A percentile compares a stretch with the other conserved stretches of the same genome.
phyloP scores from a whole-genome alignment of 306 rosid genomes.

The Oemleria cerasiformis region DNA sequence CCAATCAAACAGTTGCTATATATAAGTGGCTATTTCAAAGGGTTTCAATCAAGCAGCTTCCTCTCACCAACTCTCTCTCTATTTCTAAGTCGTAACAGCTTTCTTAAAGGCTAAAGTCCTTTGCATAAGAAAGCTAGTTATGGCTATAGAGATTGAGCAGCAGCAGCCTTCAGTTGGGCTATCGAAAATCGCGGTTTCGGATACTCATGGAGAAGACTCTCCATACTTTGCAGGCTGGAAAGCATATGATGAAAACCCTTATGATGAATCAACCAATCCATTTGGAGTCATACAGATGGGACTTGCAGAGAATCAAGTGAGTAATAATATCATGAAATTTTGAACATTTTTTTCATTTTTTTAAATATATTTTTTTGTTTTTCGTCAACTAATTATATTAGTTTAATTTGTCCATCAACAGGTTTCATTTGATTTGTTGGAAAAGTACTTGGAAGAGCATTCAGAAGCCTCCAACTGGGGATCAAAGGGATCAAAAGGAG shows the following conservation, averaged over 20 bases:
- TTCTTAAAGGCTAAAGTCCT: not conserved
- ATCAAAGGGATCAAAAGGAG: slow-evolving; percentile 28
- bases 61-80: slow-evolving; percentile 7
- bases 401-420: slow-evolving; percentile 17
- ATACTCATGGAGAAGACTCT: slow-evolving; percentile 92
- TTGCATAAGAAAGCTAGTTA: slow-evolving; percentile 21
- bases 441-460: slow-evolving; percentile 60
- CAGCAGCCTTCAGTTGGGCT: slow-evolving; percentile 48
- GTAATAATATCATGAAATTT: slow-evolving; percentile 1
- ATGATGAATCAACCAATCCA: slow-evolving; percentile 59
- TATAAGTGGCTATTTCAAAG: slow-evolving; percentile 2
- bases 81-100: not conserved
- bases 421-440: slow-evolving; percentile 91
- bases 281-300: slow-evolving; percentile 95
- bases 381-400: not conserved
- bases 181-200: slow-evolving; percentile 69
- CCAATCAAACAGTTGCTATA: not conserved
- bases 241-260: slow-evolving; percentile 87
- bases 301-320: slow-evolving; percentile 91
- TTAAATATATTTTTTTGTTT: not conserved
- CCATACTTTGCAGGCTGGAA: slow-evolving; percentile 99
- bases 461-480: slow-evolving; percentile 55
- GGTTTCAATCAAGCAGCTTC: slow-evolving; percentile 1
- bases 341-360: too few species aligned
- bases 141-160: slow-evolving; percentile 59